Evolutionary conservation across 371 early-diverging fungal species (phyloP), one percentile per base, ranked within the genome.

Genomic region (Mortierella sp.): DNA sequence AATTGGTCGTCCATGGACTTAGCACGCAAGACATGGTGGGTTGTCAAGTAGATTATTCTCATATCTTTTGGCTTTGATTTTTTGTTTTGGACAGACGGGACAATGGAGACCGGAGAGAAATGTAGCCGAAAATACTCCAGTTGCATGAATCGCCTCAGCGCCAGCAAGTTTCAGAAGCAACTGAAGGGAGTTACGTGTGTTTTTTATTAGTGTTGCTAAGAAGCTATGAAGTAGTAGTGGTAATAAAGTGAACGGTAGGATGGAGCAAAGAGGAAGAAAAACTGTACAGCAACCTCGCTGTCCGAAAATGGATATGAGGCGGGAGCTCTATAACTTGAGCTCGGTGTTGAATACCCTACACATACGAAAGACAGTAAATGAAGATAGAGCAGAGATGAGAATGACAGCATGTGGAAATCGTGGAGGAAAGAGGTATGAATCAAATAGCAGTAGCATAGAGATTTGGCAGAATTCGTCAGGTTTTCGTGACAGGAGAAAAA

Each of bases 301-400:
- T 55, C 40, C 37, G 19, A 39, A 66, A 22, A 31, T 19, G 16
- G 11, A 26, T 14, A 8, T 53, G 13, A 4, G 34, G 29, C 31
- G 34, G 8, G 55, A 19, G 14, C 55, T 55, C 19, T 31, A 55
- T 16, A 79, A 66, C 79, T 74, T 44, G 47, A 79, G 79, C 29
- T 79, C 79, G 19, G 79, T 79, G 47, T 71, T 71, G 68, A 79
- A 79, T 16, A 74, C 71, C 71, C 79, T 79, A 73, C 31, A n/a
- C 40, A n/a, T 9, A 64, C 37, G 63, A 37, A 41, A 64, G 29
- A 22, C 24, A 24, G 24, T n/a, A 34, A 16, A 63, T 16, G 24
- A n/a, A 31, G 37, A 52, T 31, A 22, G 40, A 47, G n/a, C 45
- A 10, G 8, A 29, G 43, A 39, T 37, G 34, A 9, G 34, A 37